These are phyloP conservation scores for Pelargonium exstipulatum DNA, from an alignment of 441 rosid genomes.

Conservation along the genomic window DNA sequence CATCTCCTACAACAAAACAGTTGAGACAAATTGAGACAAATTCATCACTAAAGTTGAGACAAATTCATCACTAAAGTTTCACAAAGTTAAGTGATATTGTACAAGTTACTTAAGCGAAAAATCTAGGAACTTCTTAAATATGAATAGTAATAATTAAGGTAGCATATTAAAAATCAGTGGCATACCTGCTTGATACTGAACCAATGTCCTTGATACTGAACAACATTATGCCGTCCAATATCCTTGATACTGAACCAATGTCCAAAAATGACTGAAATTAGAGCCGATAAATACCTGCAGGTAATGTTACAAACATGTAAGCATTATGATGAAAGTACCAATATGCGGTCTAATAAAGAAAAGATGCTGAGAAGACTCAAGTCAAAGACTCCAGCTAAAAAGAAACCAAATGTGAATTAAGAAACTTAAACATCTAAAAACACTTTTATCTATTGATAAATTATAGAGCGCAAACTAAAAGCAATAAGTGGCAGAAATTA, in stretches of 20 bases:
- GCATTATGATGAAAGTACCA: constrained; percentile 9
- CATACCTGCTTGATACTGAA: constrained; percentile 85
- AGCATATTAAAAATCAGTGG: not conserved
- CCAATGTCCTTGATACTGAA: constrained; percentile 91
- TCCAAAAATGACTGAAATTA: constrained; percentile 94
- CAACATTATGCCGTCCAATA: constrained; percentile 95
- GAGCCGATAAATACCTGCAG: constrained; percentile 83
- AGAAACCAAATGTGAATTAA: constrained; percentile 10
- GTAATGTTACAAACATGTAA: constrained; percentile 15
- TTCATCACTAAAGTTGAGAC: too few species aligned
- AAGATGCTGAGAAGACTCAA: not conserved
- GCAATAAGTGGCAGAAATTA: not conserved
- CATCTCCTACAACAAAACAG: too few species aligned
- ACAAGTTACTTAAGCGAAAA: too few species aligned
- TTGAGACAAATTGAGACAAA: too few species aligned
- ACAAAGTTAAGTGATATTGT: too few species aligned
- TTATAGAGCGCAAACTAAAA: too few species aligned
- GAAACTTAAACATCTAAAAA: too few species aligned
- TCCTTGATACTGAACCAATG: constrained; percentile 91
- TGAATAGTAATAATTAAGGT: too few species aligned
- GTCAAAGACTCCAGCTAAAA: not conserved
- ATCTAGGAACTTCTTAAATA: too few species aligned
- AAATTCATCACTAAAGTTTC: too few species aligned
- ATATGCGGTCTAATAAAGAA: not conserved
- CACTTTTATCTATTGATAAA: too few species aligned